Evolutionary conservation across 179 eudicot species (phyloP).

Genomic region (Corrigiola litoralis): DNA sequence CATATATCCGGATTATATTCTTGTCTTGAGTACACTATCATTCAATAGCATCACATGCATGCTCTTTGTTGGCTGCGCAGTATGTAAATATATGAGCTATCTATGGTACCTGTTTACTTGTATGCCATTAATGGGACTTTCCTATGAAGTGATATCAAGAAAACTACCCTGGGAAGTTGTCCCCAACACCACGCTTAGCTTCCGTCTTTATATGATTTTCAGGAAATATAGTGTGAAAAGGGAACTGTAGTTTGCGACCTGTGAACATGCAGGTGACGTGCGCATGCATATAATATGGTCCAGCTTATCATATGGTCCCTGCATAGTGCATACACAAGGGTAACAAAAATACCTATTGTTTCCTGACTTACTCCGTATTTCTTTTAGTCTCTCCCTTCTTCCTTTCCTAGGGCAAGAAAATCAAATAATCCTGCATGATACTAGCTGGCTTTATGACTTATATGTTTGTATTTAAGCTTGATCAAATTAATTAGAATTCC

Average conservation of each 20-base stretch:
- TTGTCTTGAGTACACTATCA: constrained; percentile 15
- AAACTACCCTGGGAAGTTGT: constrained; percentile 7
- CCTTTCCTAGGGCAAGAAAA: too few species aligned
- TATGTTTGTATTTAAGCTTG: too few species aligned
- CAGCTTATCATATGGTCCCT: constrained; percentile 26
- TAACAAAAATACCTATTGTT: too few species aligned
- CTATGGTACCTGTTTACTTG: not conserved
- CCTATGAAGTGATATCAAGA: constrained; percentile 16
- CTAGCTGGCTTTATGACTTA: too few species aligned
- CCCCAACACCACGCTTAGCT: constrained; percentile 6
- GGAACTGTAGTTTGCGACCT: constrained; percentile 21
- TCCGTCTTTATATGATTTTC: constrained; percentile 6
- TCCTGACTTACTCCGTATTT: not conserved
- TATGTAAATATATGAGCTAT: constrained; percentile 1
- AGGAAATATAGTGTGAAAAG: constrained; percentile 14
- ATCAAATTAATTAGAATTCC: too few species aligned
- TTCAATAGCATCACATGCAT: constrained; percentile 17
- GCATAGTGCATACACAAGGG: too few species aligned
- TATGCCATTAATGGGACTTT: constrained; percentile 36
- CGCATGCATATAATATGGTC: constrained; percentile 30
- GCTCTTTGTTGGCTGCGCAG: constrained; percentile 9
- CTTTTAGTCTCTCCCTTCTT: not conserved
- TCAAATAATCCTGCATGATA: too few species aligned
- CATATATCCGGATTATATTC: constrained; percentile 3
- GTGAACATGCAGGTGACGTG: constrained; percentile 32